Conservation (phyloP, 2,329 filamentous ascomycete species). For the Endoconidiophora laricicola region DNA sequence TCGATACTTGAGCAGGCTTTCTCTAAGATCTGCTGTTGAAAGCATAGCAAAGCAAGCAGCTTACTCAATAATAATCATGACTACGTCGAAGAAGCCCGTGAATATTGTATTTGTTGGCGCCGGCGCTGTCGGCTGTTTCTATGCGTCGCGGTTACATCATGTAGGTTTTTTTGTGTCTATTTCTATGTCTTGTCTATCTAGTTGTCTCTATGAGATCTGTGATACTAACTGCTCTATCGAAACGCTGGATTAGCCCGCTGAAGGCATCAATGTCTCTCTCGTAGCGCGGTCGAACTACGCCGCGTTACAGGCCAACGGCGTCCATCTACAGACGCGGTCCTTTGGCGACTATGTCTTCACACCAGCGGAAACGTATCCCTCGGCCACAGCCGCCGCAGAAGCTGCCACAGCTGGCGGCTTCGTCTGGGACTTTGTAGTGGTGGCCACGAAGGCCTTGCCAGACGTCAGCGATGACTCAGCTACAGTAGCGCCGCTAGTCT, state of each 20-base stretch:
- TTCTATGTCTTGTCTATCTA: background rate
- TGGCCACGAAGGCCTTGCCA: constrained; percentile 54
- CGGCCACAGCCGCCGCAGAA: constrained; percentile 35
- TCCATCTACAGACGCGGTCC: constrained; percentile 45
- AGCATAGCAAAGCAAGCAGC: too few relatives aligned
- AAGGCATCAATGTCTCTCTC: constrained; percentile 45
- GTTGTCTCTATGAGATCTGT: background rate
- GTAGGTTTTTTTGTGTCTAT: constrained; percentile 20
- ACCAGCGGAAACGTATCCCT: constrained; percentile 45
- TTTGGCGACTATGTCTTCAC: constrained; percentile 52
- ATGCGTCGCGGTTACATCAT: constrained; percentile 49
- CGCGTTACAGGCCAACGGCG: constrained; percentile 42
- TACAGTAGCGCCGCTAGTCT: constrained; percentile 43
- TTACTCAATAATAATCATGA: background rate
- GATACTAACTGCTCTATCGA: constrained; percentile 10
- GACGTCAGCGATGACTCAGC: constrained; percentile 44
- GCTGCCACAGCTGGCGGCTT: constrained; percentile 13
- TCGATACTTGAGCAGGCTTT: too few relatives aligned
- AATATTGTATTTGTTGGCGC: constrained; percentile 53
- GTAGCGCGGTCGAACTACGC: constrained; percentile 60
- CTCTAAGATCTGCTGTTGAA: too few relatives aligned
- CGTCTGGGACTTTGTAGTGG: constrained; percentile 43
- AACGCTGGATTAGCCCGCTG: constrained; percentile 23
- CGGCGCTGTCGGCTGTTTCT: constrained; percentile 57
- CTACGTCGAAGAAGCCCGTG: constrained; percentile 16